Percentiles rank a stretch among this genome's conserved stretches.
These are phyloP conservation scores for Acanthamoeba triangularis DNA, from an alignment of 208 protist genomes.

Conservation along the genomic window DNA sequence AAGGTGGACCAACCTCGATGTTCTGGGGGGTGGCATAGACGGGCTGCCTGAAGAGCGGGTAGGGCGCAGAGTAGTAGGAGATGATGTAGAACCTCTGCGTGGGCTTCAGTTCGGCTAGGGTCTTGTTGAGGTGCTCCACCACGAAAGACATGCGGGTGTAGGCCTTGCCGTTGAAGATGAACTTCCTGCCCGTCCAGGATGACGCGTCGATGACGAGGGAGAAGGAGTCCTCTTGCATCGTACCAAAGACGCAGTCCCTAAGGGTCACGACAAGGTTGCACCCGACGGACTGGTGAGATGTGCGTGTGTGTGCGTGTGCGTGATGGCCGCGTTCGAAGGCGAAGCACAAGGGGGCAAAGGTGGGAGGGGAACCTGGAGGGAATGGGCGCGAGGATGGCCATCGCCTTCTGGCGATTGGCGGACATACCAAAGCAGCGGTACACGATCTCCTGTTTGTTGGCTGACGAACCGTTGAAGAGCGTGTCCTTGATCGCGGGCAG, in stretches of 20 bases:
- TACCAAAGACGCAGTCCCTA: not conserved
- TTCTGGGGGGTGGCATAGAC: not conserved
- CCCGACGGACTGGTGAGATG: no score
- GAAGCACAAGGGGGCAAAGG: no score
- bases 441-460: not conserved
- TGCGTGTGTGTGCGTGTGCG: not conserved
- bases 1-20: not conserved
- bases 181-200: not conserved
- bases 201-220: not conserved
- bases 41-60: not conserved
- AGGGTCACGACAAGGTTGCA: no score
- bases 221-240: not conserved
- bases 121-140: not conserved
- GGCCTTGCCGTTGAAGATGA: not conserved
- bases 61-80: not conserved
- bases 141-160: not conserved
- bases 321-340: no score
- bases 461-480: not conserved
- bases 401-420: not conserved
- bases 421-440: not conserved
- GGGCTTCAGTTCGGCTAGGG: not conserved
- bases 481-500: constrained; percentile 5
- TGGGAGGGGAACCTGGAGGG: not conserved
- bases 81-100: not conserved
- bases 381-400: not conserved